Evolutionary conservation across 768 basidiomycete genomes (phyloP), one percentile per base, ranked within the genome.

Genomic region (Lentinula detonsa): DNA sequence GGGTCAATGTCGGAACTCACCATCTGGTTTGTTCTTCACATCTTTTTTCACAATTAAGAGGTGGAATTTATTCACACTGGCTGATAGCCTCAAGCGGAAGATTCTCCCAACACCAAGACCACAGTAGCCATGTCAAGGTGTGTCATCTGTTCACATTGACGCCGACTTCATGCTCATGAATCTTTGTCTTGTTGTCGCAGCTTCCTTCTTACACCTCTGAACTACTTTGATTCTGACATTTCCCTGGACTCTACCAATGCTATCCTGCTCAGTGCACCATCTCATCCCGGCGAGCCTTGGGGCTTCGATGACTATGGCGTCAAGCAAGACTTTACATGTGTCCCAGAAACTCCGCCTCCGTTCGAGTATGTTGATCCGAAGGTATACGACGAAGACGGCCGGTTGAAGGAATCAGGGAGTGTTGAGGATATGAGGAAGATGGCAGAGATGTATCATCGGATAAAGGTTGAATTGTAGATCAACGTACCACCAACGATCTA

Each of bases 1-100:
- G 86, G 85, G 67, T 88, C 57, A 86, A 87, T 64, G 64, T 88
- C 42, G 87, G 86, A 21, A 87, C 78, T 73, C 86, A 88, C 68
- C 86, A 88, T 65, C 72, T 87, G 54, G 81, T 81, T 61, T 31
- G 43, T 40, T 18, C 54, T 18, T 33, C 45, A 21, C n/a, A 21
- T 59, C 53, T 37, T 51, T 31, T 16, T 16, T 16, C 10, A 3
- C 4, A 9, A 34, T 21, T 13, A 28, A 51, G 3, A 1, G 48
- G n/a, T 43, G 28, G 28, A 28, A 37, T 34, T 23, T 62, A 6
- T 48, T 34, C 28, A 39, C 60, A 28, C 28, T 28, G 28, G 28
- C 28, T 28, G 28, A 9, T 57, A 82, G 81, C 84, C 85, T 1
- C 81, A 84, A 65, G 80, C 86, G 4, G 86, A 88, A 70, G 85